Conservation (phyloP, 257 asterid species). For the Fraxinus cuspidata region DNA sequence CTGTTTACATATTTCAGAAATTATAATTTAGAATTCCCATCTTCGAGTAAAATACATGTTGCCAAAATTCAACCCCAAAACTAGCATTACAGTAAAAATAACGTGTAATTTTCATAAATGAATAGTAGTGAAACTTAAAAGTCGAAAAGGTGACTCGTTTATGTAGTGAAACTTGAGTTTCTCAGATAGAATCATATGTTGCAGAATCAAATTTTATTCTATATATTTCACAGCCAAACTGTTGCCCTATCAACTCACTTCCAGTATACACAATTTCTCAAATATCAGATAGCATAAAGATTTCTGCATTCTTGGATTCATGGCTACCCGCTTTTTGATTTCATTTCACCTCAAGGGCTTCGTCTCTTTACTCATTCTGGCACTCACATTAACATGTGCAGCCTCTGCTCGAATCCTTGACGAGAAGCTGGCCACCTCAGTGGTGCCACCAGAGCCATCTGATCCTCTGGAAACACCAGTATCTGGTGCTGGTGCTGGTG, state of each 20-base stretch:
- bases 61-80: too few species aligned
- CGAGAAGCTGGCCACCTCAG: constrained; percentile 29
- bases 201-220: neutral
- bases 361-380: constrained; percentile 24
- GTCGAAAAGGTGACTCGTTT: too few species aligned
- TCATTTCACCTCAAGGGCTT: constrained; percentile 28
- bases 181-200: too few species aligned
- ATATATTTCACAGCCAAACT: constrained; percentile 23
- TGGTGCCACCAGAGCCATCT: constrained; percentile 20
- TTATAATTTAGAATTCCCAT: too few species aligned
- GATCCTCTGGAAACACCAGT: constrained; percentile 6
- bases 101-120: too few species aligned
- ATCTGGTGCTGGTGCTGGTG: too few species aligned
- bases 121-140: too few species aligned
- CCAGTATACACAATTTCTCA: constrained; percentile 11
- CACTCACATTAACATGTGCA: constrained; percentile 20
- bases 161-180: too few species aligned
- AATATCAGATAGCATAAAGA: neutral
- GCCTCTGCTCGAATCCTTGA: constrained; percentile 40
- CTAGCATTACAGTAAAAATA: too few species aligned
- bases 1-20: too few species aligned
- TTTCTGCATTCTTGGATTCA: neutral
- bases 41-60: too few species aligned
- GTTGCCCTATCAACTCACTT: constrained; percentile 6
- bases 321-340: constrained; percentile 25